A percentile compares a stretch with the other conserved stretches of the same genome.
These are phyloP conservation scores for Suillus cothurnatus DNA, from an alignment of 768 basidiomycete species.

Conservation along the genomic window DNA sequence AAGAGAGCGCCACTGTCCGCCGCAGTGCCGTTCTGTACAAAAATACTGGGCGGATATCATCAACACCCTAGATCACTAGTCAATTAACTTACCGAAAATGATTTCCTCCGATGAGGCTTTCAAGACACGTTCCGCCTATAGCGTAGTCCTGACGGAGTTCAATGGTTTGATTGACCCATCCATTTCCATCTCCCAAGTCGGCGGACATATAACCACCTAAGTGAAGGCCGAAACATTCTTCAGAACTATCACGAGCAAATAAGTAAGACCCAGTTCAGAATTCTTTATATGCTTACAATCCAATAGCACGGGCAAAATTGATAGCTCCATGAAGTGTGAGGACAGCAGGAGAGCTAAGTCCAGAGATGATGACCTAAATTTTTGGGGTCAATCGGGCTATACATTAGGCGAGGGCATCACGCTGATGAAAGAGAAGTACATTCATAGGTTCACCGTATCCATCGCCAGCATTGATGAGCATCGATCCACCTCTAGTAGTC, in stretches of 20 bases:
- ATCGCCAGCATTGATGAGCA: slow-evolving; percentile 40
- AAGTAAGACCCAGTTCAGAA: slow-evolving; percentile 5
- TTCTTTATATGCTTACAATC: slow-evolving; percentile 48
- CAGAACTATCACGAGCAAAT: slow-evolving; percentile 28
- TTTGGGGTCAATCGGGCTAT: background rate
- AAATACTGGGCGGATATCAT: slow-evolving; percentile 40
- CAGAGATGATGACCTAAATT: slow-evolving; percentile 65
- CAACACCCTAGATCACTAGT: background rate
- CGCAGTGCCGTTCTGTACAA: slow-evolving; percentile 56
- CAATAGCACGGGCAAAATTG: slow-evolving; percentile 63
- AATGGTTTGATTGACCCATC: slow-evolving; percentile 43
- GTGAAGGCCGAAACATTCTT: slow-evolving; percentile 42
- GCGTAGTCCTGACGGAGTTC: slow-evolving; percentile 47
- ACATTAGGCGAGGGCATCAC: background rate
- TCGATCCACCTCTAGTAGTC: slow-evolving; percentile 40
- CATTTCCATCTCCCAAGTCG: slow-evolving; percentile 51
- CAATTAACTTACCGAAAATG: slow-evolving; percentile 43
- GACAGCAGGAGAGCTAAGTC: slow-evolving; percentile 55
- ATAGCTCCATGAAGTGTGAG: slow-evolving; percentile 57
- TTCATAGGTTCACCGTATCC: slow-evolving; percentile 49
- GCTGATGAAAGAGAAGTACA: slow-evolving; percentile 25
- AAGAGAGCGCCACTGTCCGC: slow-evolving; percentile 57
- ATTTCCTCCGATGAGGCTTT: slow-evolving; percentile 48
- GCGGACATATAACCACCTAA: slow-evolving; percentile 40
- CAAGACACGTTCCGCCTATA: slow-evolving; percentile 44